Evolutionary conservation across 176 grass and related monocot species (phyloP).

Genomic region (Secale cereale): DNA sequence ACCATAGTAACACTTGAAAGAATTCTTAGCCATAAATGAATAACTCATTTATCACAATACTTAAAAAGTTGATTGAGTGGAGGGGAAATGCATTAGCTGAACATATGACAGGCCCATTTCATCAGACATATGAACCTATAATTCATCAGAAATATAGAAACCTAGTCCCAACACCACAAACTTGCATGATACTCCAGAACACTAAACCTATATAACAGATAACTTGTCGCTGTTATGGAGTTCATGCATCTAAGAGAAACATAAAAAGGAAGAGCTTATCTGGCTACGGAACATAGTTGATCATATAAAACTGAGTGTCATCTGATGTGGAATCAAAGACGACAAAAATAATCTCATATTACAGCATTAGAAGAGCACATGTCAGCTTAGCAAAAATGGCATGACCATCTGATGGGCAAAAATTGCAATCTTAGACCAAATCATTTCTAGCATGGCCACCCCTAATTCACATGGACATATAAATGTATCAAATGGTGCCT

Average conservation of each 20-base stretch:
- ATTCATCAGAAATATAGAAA: background rate
- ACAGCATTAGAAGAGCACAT: background rate
- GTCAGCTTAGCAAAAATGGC: slow-evolving; percentile 13
- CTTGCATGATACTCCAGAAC: background rate
- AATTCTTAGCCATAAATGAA: background rate
- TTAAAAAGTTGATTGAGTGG: background rate
- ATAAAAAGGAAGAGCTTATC: background rate
- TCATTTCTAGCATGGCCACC: background rate
- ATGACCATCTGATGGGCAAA: background rate
- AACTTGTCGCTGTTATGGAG: background rate
- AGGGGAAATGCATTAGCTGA: background rate
- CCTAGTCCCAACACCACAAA: slow-evolving; percentile 1
- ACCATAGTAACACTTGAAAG: background rate
- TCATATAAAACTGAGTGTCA: background rate
- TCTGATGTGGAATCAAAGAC: background rate
- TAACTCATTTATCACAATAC: slow-evolving; percentile 12
- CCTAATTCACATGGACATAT: background rate
- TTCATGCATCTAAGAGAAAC: slow-evolving; percentile 11
- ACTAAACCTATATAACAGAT: background rate
- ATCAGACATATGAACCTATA: background rate
- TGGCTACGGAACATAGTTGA: slow-evolving; percentile 13
- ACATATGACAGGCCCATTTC: slow-evolving; percentile 17
- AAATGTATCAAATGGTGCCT: slow-evolving; percentile 15
- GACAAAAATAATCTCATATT: background rate
- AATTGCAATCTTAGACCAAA: slow-evolving; percentile 3